phyloP scores from a whole-genome alignment of 2,329 filamentous ascomycete species.

The Cadophora luteo-olivacea region DNA sequence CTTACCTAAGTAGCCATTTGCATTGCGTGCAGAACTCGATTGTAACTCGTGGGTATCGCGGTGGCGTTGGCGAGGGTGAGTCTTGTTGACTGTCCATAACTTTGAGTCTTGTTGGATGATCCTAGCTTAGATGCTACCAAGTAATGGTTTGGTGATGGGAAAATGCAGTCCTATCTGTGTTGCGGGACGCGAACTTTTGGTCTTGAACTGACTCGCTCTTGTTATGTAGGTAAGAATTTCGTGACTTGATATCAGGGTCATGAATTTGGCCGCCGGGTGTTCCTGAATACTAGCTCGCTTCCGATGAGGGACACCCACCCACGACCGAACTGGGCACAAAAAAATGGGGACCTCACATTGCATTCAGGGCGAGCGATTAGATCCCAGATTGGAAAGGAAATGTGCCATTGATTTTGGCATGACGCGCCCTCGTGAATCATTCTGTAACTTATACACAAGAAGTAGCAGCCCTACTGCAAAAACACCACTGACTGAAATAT shows the following conservation, averaged over 20 bases:
- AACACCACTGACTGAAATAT: conserved; percentile 29
- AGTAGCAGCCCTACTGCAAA: conserved; percentile 27
- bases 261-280: conserved; percentile 7
- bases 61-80: conserved; percentile 29
- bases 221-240: conserved; percentile 1
- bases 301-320: neutral
- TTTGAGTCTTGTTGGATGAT: neutral
- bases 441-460: conserved; percentile 32
- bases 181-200: neutral
- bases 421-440: conserved; percentile 22
- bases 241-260: conserved; percentile 16
- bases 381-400: conserved; percentile 9
- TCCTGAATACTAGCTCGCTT: conserved; percentile 15
- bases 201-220: neutral
- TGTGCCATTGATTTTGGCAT: conserved; percentile 13
- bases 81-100: conserved; percentile 20
- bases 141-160: neutral
- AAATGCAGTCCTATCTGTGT: neutral
- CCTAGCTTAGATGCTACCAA: neutral
- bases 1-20: conserved; percentile 85
- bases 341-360: conserved; percentile 12
- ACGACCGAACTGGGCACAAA: neutral
- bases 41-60: conserved; percentile 73
- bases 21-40: conserved; percentile 95
- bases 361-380: conserved; percentile 1